A percentile compares a stretch with the other conserved stretches of the same genome.
Conservation (phyloP, 2,329 filamentous ascomycete species). For the Coniochaeta sp. region DNA sequence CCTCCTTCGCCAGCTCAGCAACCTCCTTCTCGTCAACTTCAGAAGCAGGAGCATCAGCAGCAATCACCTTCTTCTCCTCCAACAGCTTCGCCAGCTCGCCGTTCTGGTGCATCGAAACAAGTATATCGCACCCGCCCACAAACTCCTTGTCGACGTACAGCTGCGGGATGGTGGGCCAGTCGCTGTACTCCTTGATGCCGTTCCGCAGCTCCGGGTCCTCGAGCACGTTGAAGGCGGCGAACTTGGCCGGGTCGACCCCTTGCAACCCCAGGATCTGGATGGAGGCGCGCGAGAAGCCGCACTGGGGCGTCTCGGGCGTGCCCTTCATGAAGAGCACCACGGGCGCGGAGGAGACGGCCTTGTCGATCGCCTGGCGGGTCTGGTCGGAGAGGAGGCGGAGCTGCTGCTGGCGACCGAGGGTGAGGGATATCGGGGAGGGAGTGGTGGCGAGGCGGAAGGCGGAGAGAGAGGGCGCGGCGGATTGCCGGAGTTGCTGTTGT, state of each 20-base stretch:
- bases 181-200: constrained; percentile 99
- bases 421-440: background rate
- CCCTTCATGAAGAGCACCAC: constrained; percentile 97
- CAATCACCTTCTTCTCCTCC: constrained; percentile 85
- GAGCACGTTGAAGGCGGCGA: constrained; percentile 95
- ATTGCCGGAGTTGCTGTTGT: background rate
- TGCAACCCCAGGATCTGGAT: constrained; percentile 94
- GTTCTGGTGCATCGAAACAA: constrained; percentile 95
- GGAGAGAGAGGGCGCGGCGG: background rate
- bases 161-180: constrained; percentile 98
- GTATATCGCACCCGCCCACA: constrained; percentile 92
- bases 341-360: constrained; percentile 77
- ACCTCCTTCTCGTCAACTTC: constrained; percentile 27
- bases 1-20: too few species aligned
- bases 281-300: constrained; percentile 83
- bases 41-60: too few species aligned
- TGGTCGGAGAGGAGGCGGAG: constrained; percentile 72
- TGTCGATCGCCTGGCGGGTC: constrained; percentile 78
- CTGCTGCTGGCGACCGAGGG: constrained; percentile 23
- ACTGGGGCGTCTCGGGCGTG: constrained; percentile 74
- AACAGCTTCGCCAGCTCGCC: constrained; percentile 87
- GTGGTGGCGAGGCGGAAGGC: background rate
- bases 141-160: constrained; percentile 95
- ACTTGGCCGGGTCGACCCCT: constrained; percentile 91
- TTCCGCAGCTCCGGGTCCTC: constrained; percentile 82